Base-by-base conservation (phyloP, 2,329 filamentous ascomycete species). In the Cordyceps pruinosa region DNA sequence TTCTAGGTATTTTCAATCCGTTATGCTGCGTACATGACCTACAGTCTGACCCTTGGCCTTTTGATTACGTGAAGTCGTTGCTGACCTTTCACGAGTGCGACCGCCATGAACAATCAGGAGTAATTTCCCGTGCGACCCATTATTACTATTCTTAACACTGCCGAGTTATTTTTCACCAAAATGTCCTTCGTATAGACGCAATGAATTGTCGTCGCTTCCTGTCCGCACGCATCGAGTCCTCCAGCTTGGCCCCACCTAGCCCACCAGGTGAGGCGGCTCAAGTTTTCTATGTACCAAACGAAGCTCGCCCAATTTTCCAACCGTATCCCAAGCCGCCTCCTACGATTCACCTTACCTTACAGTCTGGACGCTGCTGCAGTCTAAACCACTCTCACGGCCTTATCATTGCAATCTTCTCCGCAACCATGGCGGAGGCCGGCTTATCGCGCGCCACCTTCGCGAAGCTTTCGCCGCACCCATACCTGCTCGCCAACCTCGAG, bases 381-480 rank as follows among this genome's bases (percentile, higher is more conserved):
- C 3, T 4, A 3, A n/a, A 57, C 4, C 1, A 4, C 23, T 37
- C 1, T 1, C 30, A 52, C 3, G 1, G n/a, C n/a, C 26, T 48
- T 5, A 7, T 23, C 8, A 32, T 12, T 10, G 5, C 21, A n/a
- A 26, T 7, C 7, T 19, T n/a, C 26, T 30, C 42, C 50, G 61
- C 21, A 30, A 70, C 72, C 71, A 65, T 72, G 13, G 60, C 70
- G 19, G 61, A 65, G 4, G 61, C 66, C 41, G 77, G 77, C 54
- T 72, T 82, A 56, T 74, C 79, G 45, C 75, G 88, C 66, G 76
- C 88, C 64, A 86, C 90, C 65, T 96, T 96, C 72, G 90, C 91
- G 58, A 92, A 92, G 67, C 86, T 97, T 68, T 90, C 90, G 35
- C 92, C 94, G 5, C 87, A 90, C 64, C 88, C 90, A 9, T 97